A percentile compares a stretch with the other conserved stretches of the same genome.
Evolutionary conservation across 139 green algal genomes (phyloP).

Genomic region (Tetradesmus obliquus): DNA sequence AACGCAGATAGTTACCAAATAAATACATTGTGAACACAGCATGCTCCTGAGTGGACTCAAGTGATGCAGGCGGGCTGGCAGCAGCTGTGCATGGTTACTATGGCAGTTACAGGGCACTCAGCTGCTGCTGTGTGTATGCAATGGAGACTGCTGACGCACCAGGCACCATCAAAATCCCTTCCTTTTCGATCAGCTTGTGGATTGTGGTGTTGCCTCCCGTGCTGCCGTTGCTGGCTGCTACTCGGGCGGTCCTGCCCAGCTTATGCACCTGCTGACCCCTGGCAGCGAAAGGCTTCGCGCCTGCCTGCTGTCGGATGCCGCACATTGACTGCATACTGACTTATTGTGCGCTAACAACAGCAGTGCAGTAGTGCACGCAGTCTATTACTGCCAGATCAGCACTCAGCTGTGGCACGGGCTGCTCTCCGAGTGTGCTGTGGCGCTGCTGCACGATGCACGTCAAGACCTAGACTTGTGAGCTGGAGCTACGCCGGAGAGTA

Average conservation of each 20-base stretch:
- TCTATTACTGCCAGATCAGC: background rate
- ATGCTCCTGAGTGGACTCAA: background rate
- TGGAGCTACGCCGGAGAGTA: background rate
- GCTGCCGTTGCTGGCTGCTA: background rate
- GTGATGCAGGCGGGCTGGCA: conserved; percentile 4
- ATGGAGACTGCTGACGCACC: conserved; percentile 36
- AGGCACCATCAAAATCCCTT: conserved; percentile 72
- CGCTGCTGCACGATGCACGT: background rate
- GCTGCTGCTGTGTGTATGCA: background rate
- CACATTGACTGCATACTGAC: background rate
- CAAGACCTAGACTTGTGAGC: background rate
- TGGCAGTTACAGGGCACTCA: background rate
- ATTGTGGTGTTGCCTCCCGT: conserved; percentile 59
- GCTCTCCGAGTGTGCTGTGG: background rate
- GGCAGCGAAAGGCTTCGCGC: background rate
- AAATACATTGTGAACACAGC: background rate
- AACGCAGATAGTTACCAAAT: background rate
- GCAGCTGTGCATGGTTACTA: background rate
- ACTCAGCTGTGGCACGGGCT: background rate
- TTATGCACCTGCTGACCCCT: conserved; percentile 1
- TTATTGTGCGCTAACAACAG: background rate
- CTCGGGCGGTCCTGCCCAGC: background rate
- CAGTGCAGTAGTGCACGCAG: background rate
- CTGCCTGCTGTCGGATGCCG: background rate
- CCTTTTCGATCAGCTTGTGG: conserved; percentile 73